Base-by-base conservation (phyloP, 495 filamentous ascomycete species). In the Penicillium lagena region DNA sequence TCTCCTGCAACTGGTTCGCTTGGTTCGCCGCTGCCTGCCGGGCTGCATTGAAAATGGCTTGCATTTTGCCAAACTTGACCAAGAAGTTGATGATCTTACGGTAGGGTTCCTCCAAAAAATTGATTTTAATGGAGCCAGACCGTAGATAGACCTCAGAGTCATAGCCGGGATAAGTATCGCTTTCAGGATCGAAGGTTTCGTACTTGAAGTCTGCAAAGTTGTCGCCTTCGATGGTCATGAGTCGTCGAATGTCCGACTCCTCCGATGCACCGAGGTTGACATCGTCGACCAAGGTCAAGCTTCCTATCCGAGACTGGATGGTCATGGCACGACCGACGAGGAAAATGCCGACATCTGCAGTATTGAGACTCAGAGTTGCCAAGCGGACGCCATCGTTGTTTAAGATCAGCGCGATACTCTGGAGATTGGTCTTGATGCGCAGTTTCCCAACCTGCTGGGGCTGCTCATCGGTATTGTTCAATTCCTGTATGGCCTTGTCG, bases 61-160 rank as follows among this genome's bases (percentile, higher is more conserved):
- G 93, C 93, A 98, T 98, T 67, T 95, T 95, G 45, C 93, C 93
- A 56, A 98, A 98, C 53, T 98, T 98, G 55, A 98, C 87, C 28
- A 90, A 72, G 65, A 97, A 98, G 56, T 95, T 87, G 66, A 97
- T 87, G 47, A 98, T 98, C 67, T 97, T 97, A 35, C 94, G 85
- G 70, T 96, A 97, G 5, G 93, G 93, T 59, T 97, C 93, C 51
- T 95, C 89, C 7, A 96, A 62, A 59, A 98, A 97, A 58, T 96
- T 96, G 60, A 98, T 74, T 63, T 93, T 96, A 60, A 98, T 83
- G 0, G 93, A 97, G 6, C 90, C 93, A 28, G 93, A 89, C 17
- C 90, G 80, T 11, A 98, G 67, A 58, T 81, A 89, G 29, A 98
- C 81, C 12, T 89, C 89, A 2, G 87, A 90, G 54, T 96, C 90